phyloP scores from a whole-genome alignment of 2,329 filamentous ascomycete species.

The Monilinia fructicola region DNA sequence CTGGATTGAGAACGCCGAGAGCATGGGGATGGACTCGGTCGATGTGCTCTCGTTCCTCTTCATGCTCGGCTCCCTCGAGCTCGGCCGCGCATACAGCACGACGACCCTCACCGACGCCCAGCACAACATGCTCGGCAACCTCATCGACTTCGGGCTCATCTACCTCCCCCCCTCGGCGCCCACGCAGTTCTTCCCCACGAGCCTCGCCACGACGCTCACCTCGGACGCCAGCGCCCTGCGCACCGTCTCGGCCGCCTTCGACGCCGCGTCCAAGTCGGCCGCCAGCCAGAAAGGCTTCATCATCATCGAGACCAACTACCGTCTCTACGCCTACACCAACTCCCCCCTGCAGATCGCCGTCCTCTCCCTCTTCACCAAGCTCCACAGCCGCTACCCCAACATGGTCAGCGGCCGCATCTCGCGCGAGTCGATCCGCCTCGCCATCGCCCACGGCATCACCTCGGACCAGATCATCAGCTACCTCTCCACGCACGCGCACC shows the following conservation, averaged over 20 bases:
- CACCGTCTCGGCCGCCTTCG: constrained; percentile 66
- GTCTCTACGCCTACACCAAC: constrained; percentile 93
- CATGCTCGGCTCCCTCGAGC: constrained; percentile 87
- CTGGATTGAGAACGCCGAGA: constrained; percentile 81
- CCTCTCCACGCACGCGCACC: constrained; percentile 87
- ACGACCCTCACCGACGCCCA: constrained; percentile 79
- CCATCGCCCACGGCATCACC: constrained; percentile 88
- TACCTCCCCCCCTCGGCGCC: constrained; percentile 63
- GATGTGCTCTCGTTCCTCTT: constrained; percentile 97
- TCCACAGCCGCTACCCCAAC: constrained; percentile 89
- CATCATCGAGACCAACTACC: constrained; percentile 97
- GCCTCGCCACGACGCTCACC: constrained; percentile 90
- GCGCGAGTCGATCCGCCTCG: constrained; percentile 81
- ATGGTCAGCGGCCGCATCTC: constrained; percentile 91
- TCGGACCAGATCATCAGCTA: constrained; percentile 94
- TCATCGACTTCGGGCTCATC: constrained; percentile 90
- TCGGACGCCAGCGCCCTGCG: constrained; percentile 68
- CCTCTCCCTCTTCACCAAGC: constrained; percentile 81
- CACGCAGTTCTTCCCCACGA: constrained; percentile 80
- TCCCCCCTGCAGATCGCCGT: constrained; percentile 94
- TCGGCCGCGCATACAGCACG: constrained; percentile 88
- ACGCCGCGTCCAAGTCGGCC: constrained; percentile 58
- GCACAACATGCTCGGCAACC: constrained; percentile 82
- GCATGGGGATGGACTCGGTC: constrained; percentile 72
- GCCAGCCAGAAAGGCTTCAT: constrained; percentile 71